Percentiles rank a stretch among this genome's conserved stretches.
Conservation (phyloP, 352 stramenopile genomes). For the Phytophthora pistaciae region DNA sequence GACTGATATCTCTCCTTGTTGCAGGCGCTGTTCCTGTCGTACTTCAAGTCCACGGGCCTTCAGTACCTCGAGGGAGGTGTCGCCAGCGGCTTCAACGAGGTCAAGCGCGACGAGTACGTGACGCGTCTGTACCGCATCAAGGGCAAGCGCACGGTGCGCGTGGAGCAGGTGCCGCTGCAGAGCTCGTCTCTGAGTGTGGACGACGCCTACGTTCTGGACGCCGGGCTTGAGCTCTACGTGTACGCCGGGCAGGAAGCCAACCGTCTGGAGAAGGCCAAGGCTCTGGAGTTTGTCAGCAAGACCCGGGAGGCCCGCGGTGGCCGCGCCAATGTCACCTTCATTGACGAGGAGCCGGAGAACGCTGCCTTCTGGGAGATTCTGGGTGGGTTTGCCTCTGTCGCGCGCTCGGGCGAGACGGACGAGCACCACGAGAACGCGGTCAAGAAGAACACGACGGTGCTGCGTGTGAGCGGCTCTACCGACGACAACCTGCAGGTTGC, state of each 20-base stretch:
- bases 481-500: slow-evolving; percentile 59
- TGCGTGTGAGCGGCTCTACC: slow-evolving; percentile 78
- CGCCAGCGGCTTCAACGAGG: slow-evolving; percentile 92
- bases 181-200: slow-evolving; percentile 91
- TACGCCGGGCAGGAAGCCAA: slow-evolving; percentile 83
- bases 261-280: slow-evolving; percentile 93
- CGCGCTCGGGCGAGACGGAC: slow-evolving; percentile 65
- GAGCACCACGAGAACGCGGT: slow-evolving; percentile 68
- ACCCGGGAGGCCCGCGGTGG: slow-evolving; percentile 87
- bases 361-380: slow-evolving; percentile 93
- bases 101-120: slow-evolving; percentile 91
- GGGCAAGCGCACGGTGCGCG: slow-evolving; percentile 88
- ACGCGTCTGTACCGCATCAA: slow-evolving; percentile 93
- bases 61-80: slow-evolving; percentile 95
- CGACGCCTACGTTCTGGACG: slow-evolving; percentile 96
- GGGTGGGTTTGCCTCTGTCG: slow-evolving; percentile 85
- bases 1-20: slow-evolving; percentile 3
- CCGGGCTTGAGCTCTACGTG: slow-evolving; percentile 92
- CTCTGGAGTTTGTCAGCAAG: slow-evolving; percentile 89
- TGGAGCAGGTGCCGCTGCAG: slow-evolving; percentile 87
- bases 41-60: slow-evolving; percentile 94
- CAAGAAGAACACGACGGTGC: slow-evolving; percentile 77
- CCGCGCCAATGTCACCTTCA: slow-evolving; percentile 83
- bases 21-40: slow-evolving; percentile 92
- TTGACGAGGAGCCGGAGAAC: slow-evolving; percentile 92